Evolutionary conservation across 768 basidiomycete genomes (phyloP), one percentile per base, ranked within the genome.

Genomic region (Mycena floridula): DNA sequence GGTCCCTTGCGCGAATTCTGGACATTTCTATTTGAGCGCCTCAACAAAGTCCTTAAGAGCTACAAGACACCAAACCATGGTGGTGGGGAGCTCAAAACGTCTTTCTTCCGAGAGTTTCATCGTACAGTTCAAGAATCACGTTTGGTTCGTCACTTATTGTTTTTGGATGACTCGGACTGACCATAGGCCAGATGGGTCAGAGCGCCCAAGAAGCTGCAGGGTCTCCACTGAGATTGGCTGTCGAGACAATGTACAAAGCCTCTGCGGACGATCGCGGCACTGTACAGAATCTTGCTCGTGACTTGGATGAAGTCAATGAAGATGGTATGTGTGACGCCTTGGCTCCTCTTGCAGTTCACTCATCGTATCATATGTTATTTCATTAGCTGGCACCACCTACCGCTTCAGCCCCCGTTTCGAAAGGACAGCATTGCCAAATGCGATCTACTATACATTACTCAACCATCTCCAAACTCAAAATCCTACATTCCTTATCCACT

Each of bases 1-100:
- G 64, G 69, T 0, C 67, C 68, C 3, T 46, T 69, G 0, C 59
- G 64, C 23, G 56, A 55, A 7, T 69, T 67, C 42, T 69, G 66
- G 67, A 62, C 55, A 0, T 69, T 68, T 40, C 51, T 66, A 0
- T 63, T 60, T 18, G 68, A 68, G 35, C 48, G 59, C 0, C 44
- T 68, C 1, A 69, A 69, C 47, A 64, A 63, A 25, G 54, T 67
- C 3, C 45, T 68, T 4, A 68, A 68, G 50, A 51, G 53, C 4
- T 66, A 59, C 50, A 60, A 59, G 25, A 64, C 63, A 0, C 60
- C 57, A 28, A 65, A 66, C 32, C 64, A 62, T 32, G 48, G 26
- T 4, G 54, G 58, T 0, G 65, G 63, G 1, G 61, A 64, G 37
- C 48, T 68, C 0, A 59, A 66, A 43, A 42, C 48, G 0, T 52